Evolutionary conservation across 495 filamentous ascomycete species (phyloP), one percentile per base, ranked within the genome.

Genomic region (Neurospora hispaniola): DNA sequence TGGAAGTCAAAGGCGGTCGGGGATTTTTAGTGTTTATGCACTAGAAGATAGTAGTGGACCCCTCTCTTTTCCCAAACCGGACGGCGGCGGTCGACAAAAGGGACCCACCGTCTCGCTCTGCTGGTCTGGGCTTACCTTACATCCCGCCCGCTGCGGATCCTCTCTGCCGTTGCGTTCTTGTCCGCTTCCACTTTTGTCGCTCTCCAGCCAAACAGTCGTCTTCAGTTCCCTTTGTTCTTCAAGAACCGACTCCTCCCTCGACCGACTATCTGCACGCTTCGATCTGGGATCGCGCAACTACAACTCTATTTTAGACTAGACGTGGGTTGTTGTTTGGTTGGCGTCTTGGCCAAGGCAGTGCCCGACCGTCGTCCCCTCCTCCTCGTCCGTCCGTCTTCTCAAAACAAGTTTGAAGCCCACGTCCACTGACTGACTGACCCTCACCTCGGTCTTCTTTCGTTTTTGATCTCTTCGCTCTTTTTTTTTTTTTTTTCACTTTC

Each of bases 81-180:
- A 66, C 7, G 39, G 39, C 27, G 54, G 54, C 54, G 54, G 54
- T 66, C 54, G 54, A 62, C 23, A 23, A 16, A 14, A 9, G 27
- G 27, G 54, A 66, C 27, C 54, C 54, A 35, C 54, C 16, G 31
- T 38, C 31, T 66, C n/a, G n/a, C n/a, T n/a, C 35, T 66, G 54
- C 54, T 66, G 54, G 54, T 66, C 54, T 66, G 54, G 54, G 54
- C 70, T 44, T 46, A 71, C 27, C 31, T 71, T n/a, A n/a, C n/a
- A n/a, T n/a, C n/a, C n/a, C n/a, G n/a, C 23, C 41, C 41, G 41
- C 41, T 71, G 27, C 70, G 41, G 40, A 46, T 44, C 69, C 20
- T 9, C 43, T 35, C 40, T 70, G 69, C 40, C 11, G 40, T 20
- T 42, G 69, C 35, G 35, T 70, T 46, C 42, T 42, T 14, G 42